Percentiles rank a stretch among this genome's conserved stretches.
Conservation (phyloP, 495 filamentous ascomycete genomes). For the Hypoxylon crocopeplum region DNA sequence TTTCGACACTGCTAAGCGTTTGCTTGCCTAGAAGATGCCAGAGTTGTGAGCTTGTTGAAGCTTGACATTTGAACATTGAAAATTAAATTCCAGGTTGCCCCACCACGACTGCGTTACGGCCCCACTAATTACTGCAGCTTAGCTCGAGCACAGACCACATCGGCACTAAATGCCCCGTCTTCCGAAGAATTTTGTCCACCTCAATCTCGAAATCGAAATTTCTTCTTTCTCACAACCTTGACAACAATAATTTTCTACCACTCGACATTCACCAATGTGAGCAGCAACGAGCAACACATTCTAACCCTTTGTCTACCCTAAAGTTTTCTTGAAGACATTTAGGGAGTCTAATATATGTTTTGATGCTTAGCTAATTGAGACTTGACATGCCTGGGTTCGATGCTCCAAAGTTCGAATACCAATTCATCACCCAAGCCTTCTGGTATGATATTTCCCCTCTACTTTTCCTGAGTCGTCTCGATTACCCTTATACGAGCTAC, state of each 20-base stretch:
- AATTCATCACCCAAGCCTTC: neutral
- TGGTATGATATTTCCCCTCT: conserved; percentile 13
- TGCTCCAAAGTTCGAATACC: neutral
- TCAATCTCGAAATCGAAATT: conserved; percentile 19
- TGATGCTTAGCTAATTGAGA: too few relatives aligned
- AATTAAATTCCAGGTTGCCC: conserved; percentile 35
- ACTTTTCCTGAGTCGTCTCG: neutral
- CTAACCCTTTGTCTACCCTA: too few relatives aligned
- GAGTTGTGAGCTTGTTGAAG: conserved; percentile 14
- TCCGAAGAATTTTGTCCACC: conserved; percentile 26
- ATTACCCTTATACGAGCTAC: conserved; percentile 1
- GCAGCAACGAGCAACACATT: too few relatives aligned
- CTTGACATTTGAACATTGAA: conserved; percentile 8
- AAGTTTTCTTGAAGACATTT: too few relatives aligned
- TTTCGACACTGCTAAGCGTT: conserved; percentile 1
- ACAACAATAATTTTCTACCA: too few relatives aligned
- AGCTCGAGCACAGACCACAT: conserved; percentile 38
- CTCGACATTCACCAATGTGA: too few relatives aligned
- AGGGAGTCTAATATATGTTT: too few relatives aligned
- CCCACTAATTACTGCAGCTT: conserved; percentile 25
- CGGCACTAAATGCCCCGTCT: conserved; percentile 1
- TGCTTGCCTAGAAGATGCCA: neutral
- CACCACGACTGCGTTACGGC: conserved; percentile 9
- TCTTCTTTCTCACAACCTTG: conserved; percentile 13
- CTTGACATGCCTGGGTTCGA: too few relatives aligned